These are phyloP conservation scores for Sphagnum magellanicum DNA, from an alignment of 228 moss, liverwort and hornwort genomes.

Conservation along the genomic window DNA sequence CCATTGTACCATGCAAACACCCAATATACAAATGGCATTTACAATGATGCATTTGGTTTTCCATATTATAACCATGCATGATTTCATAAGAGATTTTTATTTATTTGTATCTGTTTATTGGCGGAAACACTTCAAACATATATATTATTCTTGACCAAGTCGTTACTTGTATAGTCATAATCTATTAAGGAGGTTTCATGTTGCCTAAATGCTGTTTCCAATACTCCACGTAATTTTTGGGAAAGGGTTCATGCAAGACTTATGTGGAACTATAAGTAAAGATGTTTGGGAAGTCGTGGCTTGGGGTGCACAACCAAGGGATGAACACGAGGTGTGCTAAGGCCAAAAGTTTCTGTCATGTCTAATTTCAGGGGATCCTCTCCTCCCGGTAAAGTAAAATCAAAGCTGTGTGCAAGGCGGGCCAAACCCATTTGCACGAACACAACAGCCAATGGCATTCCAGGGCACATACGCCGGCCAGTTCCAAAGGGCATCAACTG, in stretches of 20 bases:
- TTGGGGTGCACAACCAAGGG: not conserved
- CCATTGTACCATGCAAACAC: too few relatives aligned
- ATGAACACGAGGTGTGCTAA: not conserved
- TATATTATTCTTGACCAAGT: too few relatives aligned
- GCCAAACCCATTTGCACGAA: not conserved
- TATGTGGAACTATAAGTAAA: not conserved
- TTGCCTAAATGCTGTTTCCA: too few relatives aligned
- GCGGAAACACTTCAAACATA: too few relatives aligned
- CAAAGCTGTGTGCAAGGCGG: not conserved
- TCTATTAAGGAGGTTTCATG: too few relatives aligned
- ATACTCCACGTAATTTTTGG: too few relatives aligned
- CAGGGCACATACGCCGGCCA: not conserved
- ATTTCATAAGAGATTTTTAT: too few relatives aligned
- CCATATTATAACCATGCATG: too few relatives aligned
- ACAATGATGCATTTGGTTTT: too few relatives aligned
- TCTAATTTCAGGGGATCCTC: conserved; percentile 15
- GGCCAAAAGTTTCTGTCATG: conserved; percentile 15
- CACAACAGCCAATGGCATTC: not conserved
- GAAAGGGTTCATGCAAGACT: not conserved
- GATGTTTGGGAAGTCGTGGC: not conserved
- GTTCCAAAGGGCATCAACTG: not conserved
- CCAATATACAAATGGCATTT: too few relatives aligned
- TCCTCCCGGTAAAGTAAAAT: conserved; percentile 1
- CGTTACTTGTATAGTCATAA: too few relatives aligned
- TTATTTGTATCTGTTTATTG: too few relatives aligned